Conservation (phyloP, 2,329 filamentous ascomycete genomes). For the Neopestalotiopsis rosae region DNA sequence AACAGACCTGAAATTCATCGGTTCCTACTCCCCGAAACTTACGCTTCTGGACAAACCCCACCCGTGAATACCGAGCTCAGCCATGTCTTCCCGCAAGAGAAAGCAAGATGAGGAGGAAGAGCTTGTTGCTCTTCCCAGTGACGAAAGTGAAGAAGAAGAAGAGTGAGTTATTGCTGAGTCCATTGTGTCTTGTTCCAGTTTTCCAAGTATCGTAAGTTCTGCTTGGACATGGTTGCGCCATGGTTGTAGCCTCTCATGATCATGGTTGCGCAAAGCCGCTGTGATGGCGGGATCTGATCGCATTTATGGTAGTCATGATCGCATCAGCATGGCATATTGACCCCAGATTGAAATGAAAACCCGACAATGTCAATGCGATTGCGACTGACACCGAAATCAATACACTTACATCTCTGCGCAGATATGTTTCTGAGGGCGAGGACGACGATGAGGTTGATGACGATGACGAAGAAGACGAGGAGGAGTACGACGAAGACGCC, state of each 20-base stretch:
- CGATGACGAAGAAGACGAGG: constrained; percentile 36
- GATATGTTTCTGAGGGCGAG: constrained; percentile 37
- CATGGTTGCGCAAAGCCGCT: neutral
- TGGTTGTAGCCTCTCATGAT: neutral
- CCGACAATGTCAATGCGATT: neutral
- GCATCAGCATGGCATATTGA: neutral
- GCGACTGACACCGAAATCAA: neutral
- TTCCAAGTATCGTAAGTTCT: constrained; percentile 5
- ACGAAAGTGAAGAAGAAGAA: constrained; percentile 42
- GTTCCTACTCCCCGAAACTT: constrained; percentile 9
- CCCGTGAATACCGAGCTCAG: constrained; percentile 20
- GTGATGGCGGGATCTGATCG: neutral
- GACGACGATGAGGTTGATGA: constrained; percentile 37
- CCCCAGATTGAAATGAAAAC: neutral
- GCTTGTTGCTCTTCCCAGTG: constrained; percentile 41
- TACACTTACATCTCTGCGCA: neutral
- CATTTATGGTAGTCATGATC: neutral
- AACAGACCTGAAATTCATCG: constrained; percentile 16
- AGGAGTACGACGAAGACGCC: constrained; percentile 34
- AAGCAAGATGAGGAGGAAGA: constrained; percentile 40
- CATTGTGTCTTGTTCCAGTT: constrained; percentile 7
- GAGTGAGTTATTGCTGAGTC: constrained; percentile 34
- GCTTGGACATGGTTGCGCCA: neutral
- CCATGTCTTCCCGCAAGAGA: constrained; percentile 39
- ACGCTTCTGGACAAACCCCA: neutral